Evolutionary conservation across 73 alveolate species (phyloP), one percentile per base, ranked within the genome.

Genomic region (Paramecium bursaria): DNA sequence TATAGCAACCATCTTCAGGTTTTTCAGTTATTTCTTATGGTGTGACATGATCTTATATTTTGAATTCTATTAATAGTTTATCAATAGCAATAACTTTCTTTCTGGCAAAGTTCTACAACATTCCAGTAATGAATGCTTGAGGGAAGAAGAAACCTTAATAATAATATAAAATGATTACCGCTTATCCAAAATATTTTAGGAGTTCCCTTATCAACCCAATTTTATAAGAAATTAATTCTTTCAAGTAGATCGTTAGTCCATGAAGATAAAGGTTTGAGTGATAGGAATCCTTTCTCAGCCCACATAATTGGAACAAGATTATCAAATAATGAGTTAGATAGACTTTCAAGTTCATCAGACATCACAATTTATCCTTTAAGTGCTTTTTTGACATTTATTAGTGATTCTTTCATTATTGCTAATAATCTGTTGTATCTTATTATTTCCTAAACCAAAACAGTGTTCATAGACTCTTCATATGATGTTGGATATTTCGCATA

Each of bases 401-500:
- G 90, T 75, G 94, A 91, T 29, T 89, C 96, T 53, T 85, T 91
- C 98, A 96, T 96, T 50, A 93, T 75, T 42, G 82, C 95, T n/a
- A 97, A 79, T 33, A 97, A 95, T 48, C 95, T 94, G 77, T 97
- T 97, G 90, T 96, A 97, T 76, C 99, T 90, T 48, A 97, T 95
- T 27, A 95, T 98, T 90, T 97, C 99, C 61, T 97, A 94, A 19
- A 96, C 96, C 31, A 97, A 97, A 1, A 97, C 99, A 50, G 99
- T 97, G 51, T 97, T 97, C 99, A 97, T 94, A 25, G 98, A 90
- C 87, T 97, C 99, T 50, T 97, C 89, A 86, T 96, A 97, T 22
- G 92, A 95, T 30, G 98, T 95, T 7, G 99, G 99, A 89, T 92
- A 97, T 88, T 93, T 93, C 51, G 85, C 80, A 35, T 85, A 73